phyloP scores from a whole-genome alignment of 306 rosid genomes.

The Vigna reflexopilosa region DNA sequence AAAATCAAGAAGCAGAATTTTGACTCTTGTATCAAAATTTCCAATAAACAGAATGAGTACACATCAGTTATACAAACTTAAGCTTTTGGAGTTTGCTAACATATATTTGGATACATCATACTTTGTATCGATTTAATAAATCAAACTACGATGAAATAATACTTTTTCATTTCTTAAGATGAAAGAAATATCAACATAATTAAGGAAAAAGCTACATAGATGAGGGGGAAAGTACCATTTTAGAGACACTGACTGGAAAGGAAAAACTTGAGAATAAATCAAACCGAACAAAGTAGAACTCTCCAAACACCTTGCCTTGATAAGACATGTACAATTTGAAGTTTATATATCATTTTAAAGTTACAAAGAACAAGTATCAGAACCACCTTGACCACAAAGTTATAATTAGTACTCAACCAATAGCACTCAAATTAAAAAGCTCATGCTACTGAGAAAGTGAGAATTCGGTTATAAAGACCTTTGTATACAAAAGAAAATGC shows the following conservation, averaged over 20 bases:
- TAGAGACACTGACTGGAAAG: constrained; percentile 18
- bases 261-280: constrained; percentile 1
- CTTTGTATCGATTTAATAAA: not conserved
- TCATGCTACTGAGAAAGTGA: constrained; percentile 21
- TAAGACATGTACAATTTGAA: too few species aligned
- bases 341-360: constrained; percentile 4
- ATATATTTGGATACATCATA: constrained; percentile 15
- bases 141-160: not conserved
- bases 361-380: constrained; percentile 10
- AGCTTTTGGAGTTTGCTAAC: constrained; percentile 5
- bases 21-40: not conserved
- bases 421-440: not conserved
- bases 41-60: not conserved
- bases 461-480: constrained; percentile 35
- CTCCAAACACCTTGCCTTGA: too few species aligned
- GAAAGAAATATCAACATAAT: constrained; percentile 22
- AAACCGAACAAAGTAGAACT: constrained; percentile 8
- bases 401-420: constrained; percentile 13
- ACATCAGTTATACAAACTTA: not conserved
- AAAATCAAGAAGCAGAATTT: not conserved
- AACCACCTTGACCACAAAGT: constrained; percentile 9
- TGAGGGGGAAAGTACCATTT: constrained; percentile 31
- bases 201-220: not conserved
- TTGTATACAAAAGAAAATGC: constrained; percentile 49
- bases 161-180: constrained; percentile 12